Evolutionary conservation across 2,329 filamentous ascomycete genomes (phyloP).

Genomic region (Aspergillus quadrilineatus): DNA sequence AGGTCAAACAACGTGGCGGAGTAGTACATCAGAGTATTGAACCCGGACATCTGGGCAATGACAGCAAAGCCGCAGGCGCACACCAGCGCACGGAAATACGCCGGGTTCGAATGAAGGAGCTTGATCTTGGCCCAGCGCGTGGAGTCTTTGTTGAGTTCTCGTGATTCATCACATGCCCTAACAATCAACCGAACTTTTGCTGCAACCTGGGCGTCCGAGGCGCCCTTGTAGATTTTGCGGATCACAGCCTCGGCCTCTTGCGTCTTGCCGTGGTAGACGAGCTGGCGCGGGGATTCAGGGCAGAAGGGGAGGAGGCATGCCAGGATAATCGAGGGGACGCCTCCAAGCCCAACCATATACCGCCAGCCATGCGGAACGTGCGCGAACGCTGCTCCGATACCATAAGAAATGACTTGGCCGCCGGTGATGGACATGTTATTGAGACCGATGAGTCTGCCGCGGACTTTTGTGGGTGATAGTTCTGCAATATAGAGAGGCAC

Average conservation of each 20-base stretch:
- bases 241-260: conserved; percentile 34
- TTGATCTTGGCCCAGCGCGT: conserved; percentile 46
- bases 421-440: conserved; percentile 49
- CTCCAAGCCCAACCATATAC: conserved; percentile 52
- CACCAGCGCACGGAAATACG: conserved; percentile 42
- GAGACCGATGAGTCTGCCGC: conserved; percentile 40
- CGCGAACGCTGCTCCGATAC: conserved; percentile 43
- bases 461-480: conserved; percentile 50
- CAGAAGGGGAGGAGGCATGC: conserved; percentile 47
- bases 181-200: conserved; percentile 48
- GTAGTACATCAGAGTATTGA: conserved; percentile 50
- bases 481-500: conserved; percentile 51
- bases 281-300: conserved; percentile 29
- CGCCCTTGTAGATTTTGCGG: conserved; percentile 27
- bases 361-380: conserved; percentile 48
- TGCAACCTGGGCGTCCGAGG: conserved; percentile 44
- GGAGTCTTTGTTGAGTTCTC: conserved; percentile 42
- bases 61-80: conserved; percentile 52
- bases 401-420: conserved; percentile 40
- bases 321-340: conserved; percentile 48
- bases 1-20: conserved; percentile 45
- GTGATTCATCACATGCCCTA: conserved; percentile 42
- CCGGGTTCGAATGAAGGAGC: conserved; percentile 46
- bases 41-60: conserved; percentile 49
- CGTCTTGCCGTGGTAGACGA: conserved; percentile 19